Conservation (phyloP, 352 stramenopile genomes). For the Albugo candida region DNA sequence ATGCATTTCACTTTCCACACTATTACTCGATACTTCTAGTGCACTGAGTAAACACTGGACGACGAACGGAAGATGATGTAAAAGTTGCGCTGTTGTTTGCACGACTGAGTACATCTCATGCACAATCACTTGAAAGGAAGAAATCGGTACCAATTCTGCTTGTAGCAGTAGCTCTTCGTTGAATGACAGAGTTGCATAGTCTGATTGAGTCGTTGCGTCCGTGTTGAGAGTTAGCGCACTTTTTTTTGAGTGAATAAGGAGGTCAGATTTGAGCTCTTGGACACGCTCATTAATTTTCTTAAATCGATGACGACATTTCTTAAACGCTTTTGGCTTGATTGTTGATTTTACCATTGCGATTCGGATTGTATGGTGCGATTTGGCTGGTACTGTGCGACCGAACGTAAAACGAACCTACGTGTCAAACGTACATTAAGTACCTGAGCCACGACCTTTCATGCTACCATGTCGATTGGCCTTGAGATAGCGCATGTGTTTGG, state of each 20-base stretch:
- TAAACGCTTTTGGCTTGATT: constrained; percentile 7
- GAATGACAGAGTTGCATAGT: constrained; percentile 35
- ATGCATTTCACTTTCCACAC: too few relatives aligned
- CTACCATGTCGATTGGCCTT: constrained; percentile 28
- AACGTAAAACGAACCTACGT: too few relatives aligned
- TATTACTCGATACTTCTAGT: constrained; percentile 10
- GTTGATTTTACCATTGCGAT: constrained; percentile 10
- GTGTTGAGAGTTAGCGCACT: constrained; percentile 19
- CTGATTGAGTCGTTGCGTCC: neutral
- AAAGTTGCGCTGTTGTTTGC: constrained; percentile 61
- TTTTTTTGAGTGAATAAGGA: constrained; percentile 68
- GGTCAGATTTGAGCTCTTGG: constrained; percentile 48
- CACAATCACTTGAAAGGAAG: constrained; percentile 57
- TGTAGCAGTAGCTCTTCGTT: constrained; percentile 62
- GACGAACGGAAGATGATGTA: constrained; percentile 65
- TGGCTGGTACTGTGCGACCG: too few relatives aligned
- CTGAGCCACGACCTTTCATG: neutral
- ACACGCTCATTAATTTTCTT: constrained; percentile 68
- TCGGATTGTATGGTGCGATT: too few relatives aligned
- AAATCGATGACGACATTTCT: constrained; percentile 52
- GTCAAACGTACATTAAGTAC: too few relatives aligned
- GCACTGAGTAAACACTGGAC: constrained; percentile 35
- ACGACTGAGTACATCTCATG: constrained; percentile 49
- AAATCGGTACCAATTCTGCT: constrained; percentile 64
- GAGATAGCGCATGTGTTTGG: constrained; percentile 42